phyloP scores from a whole-genome alignment of 2,329 filamentous ascomycete genomes.

The Ceratocystis lukuohia region DNA sequence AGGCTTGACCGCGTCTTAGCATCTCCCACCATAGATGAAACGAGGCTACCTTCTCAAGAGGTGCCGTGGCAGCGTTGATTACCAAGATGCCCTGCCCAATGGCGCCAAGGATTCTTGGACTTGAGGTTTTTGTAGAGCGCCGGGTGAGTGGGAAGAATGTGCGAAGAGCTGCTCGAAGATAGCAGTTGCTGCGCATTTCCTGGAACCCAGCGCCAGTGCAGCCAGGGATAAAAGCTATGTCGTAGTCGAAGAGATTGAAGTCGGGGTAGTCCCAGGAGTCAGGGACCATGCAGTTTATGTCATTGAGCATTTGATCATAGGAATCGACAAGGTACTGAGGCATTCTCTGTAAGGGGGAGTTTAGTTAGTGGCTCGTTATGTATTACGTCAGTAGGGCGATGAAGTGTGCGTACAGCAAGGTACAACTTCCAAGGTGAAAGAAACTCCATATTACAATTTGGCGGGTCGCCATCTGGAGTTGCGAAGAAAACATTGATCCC shows the following conservation, averaged over 20 bases:
- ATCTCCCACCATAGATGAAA: slow-evolving; percentile 17
- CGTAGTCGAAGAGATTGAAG: slow-evolving; percentile 14
- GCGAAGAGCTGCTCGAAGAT: slow-evolving; percentile 6
- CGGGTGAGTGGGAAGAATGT: slow-evolving; percentile 13
- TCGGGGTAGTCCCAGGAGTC: slow-evolving; percentile 8
- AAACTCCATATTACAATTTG: slow-evolving; percentile 13
- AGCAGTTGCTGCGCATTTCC: slow-evolving; percentile 13
- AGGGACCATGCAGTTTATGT: slow-evolving; percentile 12
- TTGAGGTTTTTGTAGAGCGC: slow-evolving; percentile 7
- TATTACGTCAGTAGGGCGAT: not conserved
- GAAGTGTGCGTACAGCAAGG: slow-evolving; percentile 8
- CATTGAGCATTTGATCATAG: slow-evolving; percentile 13
- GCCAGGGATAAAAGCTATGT: slow-evolving; percentile 14
- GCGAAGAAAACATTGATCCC: slow-evolving; percentile 16
- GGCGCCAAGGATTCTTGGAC: slow-evolving; percentile 9
- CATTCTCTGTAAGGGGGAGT: slow-evolving; percentile 5
- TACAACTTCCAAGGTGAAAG: slow-evolving; percentile 15
- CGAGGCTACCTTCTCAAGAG: slow-evolving; percentile 11
- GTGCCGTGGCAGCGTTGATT: slow-evolving; percentile 9
- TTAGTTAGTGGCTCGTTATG: not conserved
- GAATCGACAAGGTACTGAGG: slow-evolving; percentile 13
- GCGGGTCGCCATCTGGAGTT: slow-evolving; percentile 11
- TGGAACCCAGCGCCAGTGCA: slow-evolving; percentile 11
- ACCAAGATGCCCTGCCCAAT: slow-evolving; percentile 17
- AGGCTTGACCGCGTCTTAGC: slow-evolving; percentile 13